phyloP scores from a whole-genome alignment of 1,139 yeast species.

The Scheffersomyces lignicola region DNA sequence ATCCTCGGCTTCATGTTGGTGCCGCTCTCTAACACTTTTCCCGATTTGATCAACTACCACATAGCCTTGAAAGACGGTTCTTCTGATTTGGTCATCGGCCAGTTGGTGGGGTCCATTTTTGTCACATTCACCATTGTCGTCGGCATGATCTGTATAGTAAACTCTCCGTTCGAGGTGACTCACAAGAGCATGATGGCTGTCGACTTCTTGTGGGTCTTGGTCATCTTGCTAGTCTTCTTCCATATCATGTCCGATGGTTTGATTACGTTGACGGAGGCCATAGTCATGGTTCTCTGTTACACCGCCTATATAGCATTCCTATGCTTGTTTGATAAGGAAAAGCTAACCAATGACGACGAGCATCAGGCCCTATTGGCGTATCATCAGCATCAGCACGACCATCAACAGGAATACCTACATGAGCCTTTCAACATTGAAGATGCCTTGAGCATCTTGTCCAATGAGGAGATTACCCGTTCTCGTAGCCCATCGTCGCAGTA shows the following conservation, averaged over 20 bases:
- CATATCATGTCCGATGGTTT: slow-evolving; percentile 51
- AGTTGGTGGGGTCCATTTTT: slow-evolving; percentile 39
- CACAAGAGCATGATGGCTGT: slow-evolving; percentile 22
- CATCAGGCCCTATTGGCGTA: slow-evolving; percentile 10
- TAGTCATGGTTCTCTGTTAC: slow-evolving; percentile 42
- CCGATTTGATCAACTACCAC: slow-evolving; percentile 41
- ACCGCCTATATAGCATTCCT: slow-evolving; percentile 34
- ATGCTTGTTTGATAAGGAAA: slow-evolving; percentile 21
- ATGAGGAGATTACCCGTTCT: slow-evolving; percentile 13
- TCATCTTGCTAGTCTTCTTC: slow-evolving; percentile 38
- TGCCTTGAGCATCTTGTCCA: slow-evolving; percentile 24
- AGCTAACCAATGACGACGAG: slow-evolving; percentile 14
- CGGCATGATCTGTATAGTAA: slow-evolving; percentile 32
- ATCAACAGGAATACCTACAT: not conserved
- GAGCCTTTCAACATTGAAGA: slow-evolving; percentile 26
- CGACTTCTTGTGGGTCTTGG: slow-evolving; percentile 35
- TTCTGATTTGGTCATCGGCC: slow-evolving; percentile 41
- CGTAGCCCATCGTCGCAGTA: not conserved
- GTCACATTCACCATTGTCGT: slow-evolving; percentile 38
- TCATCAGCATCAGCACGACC: slow-evolving; percentile 8
- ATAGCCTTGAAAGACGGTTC: slow-evolving; percentile 31
- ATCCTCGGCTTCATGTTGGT: slow-evolving; percentile 36
- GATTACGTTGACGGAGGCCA: slow-evolving; percentile 47
- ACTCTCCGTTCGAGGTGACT: slow-evolving; percentile 23
- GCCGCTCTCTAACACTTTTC: slow-evolving; percentile 42